Evolutionary conservation across 768 basidiomycete species (phyloP).

Genomic region (Lactarius psammicola): DNA sequence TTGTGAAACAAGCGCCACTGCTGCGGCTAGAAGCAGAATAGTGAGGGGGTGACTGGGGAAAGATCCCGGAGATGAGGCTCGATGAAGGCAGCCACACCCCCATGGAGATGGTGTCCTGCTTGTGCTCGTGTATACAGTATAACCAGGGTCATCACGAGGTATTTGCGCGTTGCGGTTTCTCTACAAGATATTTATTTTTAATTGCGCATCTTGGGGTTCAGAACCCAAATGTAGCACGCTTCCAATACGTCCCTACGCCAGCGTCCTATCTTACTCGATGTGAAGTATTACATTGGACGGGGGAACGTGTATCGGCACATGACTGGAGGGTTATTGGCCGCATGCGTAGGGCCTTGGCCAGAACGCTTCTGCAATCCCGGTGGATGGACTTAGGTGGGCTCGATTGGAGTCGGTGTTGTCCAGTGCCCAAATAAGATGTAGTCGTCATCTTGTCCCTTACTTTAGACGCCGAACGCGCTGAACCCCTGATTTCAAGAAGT

Average conservation of each 20-base stretch:
- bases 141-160: no score
- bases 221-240: background rate
- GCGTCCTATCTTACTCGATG: background rate
- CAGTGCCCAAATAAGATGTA: background rate
- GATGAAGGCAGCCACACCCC: no score
- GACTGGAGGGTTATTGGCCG: background rate
- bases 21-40: background rate
- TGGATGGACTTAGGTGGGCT: background rate
- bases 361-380: background rate
- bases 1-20: background rate
- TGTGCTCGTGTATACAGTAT: no score
- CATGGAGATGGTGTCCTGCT: no score
- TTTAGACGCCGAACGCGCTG: background rate
- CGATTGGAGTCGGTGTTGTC: background rate
- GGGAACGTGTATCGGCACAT: background rate
- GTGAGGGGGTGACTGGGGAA: background rate
- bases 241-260: background rate
- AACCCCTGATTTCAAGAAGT: background rate
- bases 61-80: background rate
- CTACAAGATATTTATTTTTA: background rate
- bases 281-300: background rate
- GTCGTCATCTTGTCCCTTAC: background rate
- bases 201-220: background rate
- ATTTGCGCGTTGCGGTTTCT: background rate
- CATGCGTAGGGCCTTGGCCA: background rate